phyloP scores from a whole-genome alignment of 495 filamentous ascomycete species.

The Aspergillus leporis region DNA sequence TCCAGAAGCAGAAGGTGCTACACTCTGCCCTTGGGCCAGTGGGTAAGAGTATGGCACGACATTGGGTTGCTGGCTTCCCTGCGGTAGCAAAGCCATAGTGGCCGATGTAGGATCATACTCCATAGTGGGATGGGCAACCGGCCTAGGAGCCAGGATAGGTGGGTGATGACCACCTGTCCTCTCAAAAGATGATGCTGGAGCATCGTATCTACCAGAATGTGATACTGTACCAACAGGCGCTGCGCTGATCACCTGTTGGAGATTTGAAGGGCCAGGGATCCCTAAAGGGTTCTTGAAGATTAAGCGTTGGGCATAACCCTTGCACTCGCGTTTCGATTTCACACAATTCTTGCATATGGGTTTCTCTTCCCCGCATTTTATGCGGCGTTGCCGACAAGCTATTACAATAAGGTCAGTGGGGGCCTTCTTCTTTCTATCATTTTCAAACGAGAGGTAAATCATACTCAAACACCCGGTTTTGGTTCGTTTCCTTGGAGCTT shows the following conservation, averaged over 20 bases:
- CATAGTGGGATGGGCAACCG: constrained; percentile 15
- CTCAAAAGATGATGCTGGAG: constrained; percentile 30
- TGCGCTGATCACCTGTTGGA: constrained; percentile 24
- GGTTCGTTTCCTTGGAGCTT: constrained; percentile 66
- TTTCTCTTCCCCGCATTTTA: constrained; percentile 96
- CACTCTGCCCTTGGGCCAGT: neutral
- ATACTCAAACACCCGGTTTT: constrained; percentile 96
- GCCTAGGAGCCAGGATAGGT: constrained; percentile 39
- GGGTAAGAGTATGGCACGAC: neutral
- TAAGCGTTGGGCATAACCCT: constrained; percentile 91
- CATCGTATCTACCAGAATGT: constrained; percentile 24
- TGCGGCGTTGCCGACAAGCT: constrained; percentile 93
- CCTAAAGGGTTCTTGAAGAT: constrained; percentile 88
- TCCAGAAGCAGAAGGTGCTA: neutral
- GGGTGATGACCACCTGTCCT: constrained; percentile 32
- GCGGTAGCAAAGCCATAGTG: neutral
- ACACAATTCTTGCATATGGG: constrained; percentile 90
- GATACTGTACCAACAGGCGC: constrained; percentile 18
- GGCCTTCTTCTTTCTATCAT: neutral
- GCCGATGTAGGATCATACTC: constrained; percentile 17
- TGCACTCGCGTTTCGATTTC: constrained; percentile 90
- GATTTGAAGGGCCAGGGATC: constrained; percentile 45
- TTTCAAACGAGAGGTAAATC: constrained; percentile 30
- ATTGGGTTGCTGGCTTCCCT: neutral
- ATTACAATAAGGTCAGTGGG: constrained; percentile 2